Conservation (phyloP, 2,329 filamentous ascomycete species). For the Fusarium brachygibbosum region DNA sequence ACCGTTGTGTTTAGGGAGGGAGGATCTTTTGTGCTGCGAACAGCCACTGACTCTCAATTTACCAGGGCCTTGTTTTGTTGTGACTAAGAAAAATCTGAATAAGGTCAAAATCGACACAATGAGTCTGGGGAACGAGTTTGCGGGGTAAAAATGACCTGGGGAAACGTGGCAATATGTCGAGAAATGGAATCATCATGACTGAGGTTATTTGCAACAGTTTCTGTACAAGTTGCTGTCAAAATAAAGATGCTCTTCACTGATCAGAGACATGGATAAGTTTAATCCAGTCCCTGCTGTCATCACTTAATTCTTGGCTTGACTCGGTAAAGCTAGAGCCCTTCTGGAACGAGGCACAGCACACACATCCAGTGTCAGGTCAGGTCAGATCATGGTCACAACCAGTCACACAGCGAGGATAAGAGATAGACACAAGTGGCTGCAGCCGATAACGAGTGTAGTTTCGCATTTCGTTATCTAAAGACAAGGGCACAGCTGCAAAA, state of each 20-base stretch:
- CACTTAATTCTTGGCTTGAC: slow-evolving; percentile 11
- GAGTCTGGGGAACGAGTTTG: slow-evolving; percentile 28
- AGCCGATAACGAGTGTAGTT: slow-evolving; percentile 26
- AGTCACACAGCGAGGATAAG: slow-evolving; percentile 12
- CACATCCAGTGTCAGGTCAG: too few relatives aligned
- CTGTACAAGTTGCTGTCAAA: not conserved
- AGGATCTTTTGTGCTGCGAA: slow-evolving; percentile 2
- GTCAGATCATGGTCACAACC: slow-evolving; percentile 22
- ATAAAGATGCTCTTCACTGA: slow-evolving; percentile 2
- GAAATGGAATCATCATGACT: not conserved
- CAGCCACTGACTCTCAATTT: slow-evolving; percentile 12
- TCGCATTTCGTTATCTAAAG: slow-evolving; percentile 21
- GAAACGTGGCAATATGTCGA: not conserved
- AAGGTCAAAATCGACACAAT: slow-evolving; percentile 11
- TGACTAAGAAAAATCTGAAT: slow-evolving; percentile 25
- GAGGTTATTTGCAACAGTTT: not conserved
- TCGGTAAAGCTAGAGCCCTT: slow-evolving; percentile 13
- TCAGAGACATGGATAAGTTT: slow-evolving; percentile 11
- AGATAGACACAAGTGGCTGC: not conserved
- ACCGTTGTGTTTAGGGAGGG: slow-evolving; percentile 2
- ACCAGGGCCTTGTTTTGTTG: slow-evolving; percentile 6
- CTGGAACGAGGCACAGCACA: slow-evolving; percentile 23
- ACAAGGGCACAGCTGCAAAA: slow-evolving; percentile 17
- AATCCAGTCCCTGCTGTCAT: slow-evolving; percentile 21
- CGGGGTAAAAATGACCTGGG: slow-evolving; percentile 23